Evolutionary conservation across 164 flowering plant genomes (phyloP).

Genomic region (Malania oleifera): DNA sequence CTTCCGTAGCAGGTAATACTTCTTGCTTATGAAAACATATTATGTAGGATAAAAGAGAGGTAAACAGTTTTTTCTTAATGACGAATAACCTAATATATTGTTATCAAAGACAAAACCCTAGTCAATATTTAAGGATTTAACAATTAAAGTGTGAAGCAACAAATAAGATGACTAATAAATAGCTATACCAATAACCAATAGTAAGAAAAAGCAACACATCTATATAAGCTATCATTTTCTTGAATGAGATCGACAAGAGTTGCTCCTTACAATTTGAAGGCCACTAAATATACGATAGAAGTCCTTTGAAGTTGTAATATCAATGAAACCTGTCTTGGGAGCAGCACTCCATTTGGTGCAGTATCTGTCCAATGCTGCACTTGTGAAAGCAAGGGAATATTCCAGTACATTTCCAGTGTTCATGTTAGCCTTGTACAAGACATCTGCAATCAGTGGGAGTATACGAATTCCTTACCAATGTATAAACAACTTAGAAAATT

Average conservation of each 20-base stretch:
- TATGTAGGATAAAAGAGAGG: no score
- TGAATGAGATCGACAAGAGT: background rate
- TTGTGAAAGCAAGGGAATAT: constrained; percentile 92
- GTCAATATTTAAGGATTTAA: no score
- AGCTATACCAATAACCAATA: no score
- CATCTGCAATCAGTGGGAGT: constrained; percentile 48
- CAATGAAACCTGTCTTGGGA: constrained; percentile 95
- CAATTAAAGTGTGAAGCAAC: no score
- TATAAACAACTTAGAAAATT: no score
- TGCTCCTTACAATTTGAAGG: constrained; percentile 81
- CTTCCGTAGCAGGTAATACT: no score
- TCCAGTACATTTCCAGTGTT: constrained; percentile 92
- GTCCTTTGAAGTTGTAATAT: constrained; percentile 94
- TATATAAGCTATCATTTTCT: background rate
- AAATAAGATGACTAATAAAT: no score
- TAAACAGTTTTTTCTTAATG: no score
- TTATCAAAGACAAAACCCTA: no score
- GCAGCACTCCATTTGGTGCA: constrained; percentile 87
- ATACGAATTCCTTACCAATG: background rate
- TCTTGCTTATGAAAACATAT: no score
- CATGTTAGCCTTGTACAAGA: constrained; percentile 81
- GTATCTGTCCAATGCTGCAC: constrained; percentile 90
- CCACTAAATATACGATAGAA: constrained; percentile 94
- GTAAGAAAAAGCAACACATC: no score
- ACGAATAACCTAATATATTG: no score